Evolutionary conservation across 2,329 filamentous ascomycete species (phyloP), one percentile per base, ranked within the genome.

Genomic region (Endothia cerciana): DNA sequence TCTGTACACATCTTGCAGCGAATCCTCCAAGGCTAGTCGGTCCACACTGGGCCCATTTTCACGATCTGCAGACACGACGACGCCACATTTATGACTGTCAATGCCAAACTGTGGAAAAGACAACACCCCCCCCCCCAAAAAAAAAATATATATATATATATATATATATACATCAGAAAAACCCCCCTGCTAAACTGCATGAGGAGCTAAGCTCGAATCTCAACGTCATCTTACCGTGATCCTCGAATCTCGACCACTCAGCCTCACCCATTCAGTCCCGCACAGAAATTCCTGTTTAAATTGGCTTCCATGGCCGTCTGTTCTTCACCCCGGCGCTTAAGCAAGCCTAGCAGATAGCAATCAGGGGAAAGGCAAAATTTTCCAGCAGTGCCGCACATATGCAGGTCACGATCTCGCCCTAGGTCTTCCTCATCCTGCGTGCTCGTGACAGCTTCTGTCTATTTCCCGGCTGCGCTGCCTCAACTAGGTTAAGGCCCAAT

Each of bases 21-120:
- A 38, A 65, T 58, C 64, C 51, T 65, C 53, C 51, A 66, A 55
- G 40, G 55, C 61, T 56, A 40, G 53, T n/a, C 22, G 53, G 19
- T 41, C 11, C n/a, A 28, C 19, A 41, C 11, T 25, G 36, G 17
- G 19, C 55, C n/a, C 36, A 10, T 28, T 58, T 30, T 17, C 55
- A 36, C 22, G 22, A 51, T 22, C 47, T 51, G 15, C 13, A 51
- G 47, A 25, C 47, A 51, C 25, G 25, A 25, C 47, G n/a, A n/a
- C n/a, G n/a, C 22, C 22, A 5, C 28, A 17, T 17, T 6, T 28
- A 22, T 51, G 47, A 51, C 47, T 51, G 11, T 51, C 25, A 15
- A 49, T 25, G 10, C 13, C n/a, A 15, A 49, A 2, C 40, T 8
- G 19, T 17, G 22, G 25, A 28, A 4, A 28, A 51, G 45, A 51